Evolutionary conservation across 2,329 filamentous ascomycete genomes (phyloP).

Genomic region (Mycosphaerella sp.): DNA sequence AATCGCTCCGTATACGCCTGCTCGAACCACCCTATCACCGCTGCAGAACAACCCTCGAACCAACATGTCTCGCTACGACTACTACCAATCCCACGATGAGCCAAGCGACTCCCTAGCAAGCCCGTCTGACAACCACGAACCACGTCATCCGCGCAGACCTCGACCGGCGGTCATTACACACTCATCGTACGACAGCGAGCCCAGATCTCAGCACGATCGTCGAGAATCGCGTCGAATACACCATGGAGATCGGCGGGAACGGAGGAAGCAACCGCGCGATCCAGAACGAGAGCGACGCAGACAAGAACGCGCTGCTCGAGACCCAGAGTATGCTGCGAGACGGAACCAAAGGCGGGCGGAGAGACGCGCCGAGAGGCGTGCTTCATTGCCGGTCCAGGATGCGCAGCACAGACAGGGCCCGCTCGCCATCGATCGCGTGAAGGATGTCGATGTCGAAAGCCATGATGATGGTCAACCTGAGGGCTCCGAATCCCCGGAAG

Average conservation of each 20-base stretch:
- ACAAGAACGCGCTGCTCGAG: slow-evolving; percentile 1
- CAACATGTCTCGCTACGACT: not conserved
- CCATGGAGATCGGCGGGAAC: not conserved
- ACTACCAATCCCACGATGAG: not conserved
- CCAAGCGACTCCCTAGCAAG: not conserved
- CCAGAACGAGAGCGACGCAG: slow-evolving; percentile 4
- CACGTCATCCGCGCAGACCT: not conserved
- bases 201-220: not conserved
- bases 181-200: not conserved
- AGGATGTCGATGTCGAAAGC: not conserved
- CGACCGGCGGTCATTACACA: not conserved
- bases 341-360: slow-evolving; percentile 2
- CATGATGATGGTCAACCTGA: not conserved
- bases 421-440: not conserved
- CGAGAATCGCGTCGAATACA: not conserved
- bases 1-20: not conserved
- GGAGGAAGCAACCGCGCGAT: slow-evolving; percentile 1
- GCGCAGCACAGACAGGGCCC: not conserved
- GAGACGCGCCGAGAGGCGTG: slow-evolving; percentile 6
- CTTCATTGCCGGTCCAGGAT: not conserved
- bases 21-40: not conserved
- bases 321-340: slow-evolving; percentile 4
- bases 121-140: not conserved
- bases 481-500: not conserved
- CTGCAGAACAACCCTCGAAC: not conserved